Evolutionary conservation across 192 early-diverging fungal species (phyloP).

Genomic region (Rhizophagus clarus): DNA sequence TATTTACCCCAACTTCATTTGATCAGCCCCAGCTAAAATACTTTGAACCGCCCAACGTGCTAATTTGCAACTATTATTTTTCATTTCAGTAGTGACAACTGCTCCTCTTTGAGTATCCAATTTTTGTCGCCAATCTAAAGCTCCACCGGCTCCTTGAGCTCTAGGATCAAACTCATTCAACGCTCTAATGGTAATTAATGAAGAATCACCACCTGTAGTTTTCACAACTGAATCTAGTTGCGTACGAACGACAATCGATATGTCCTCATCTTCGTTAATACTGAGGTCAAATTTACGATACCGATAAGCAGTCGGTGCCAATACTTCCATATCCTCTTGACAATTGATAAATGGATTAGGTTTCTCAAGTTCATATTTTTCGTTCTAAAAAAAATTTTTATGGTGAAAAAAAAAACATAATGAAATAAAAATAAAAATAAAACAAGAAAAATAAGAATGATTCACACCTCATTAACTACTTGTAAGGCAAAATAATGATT

Average conservation of each 20-base stretch:
- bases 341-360: constrained; percentile 75
- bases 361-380: constrained; percentile 58
- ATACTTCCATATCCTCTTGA: constrained; percentile 50
- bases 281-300: constrained; percentile 87
- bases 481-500: constrained; percentile 85
- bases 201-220: constrained; percentile 46
- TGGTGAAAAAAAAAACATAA: too few relatives aligned
- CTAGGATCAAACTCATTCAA: constrained; percentile 93
- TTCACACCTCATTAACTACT: constrained; percentile 57
- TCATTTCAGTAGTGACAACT: constrained; percentile 95
- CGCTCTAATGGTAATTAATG: constrained; percentile 71
- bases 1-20: constrained; percentile 81
- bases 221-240: constrained; percentile 83
- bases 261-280: constrained; percentile 60
- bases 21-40: constrained; percentile 84
- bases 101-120: constrained; percentile 95
- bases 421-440: too few relatives aligned
- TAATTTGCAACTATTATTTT: constrained; percentile 95
- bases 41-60: constrained; percentile 95
- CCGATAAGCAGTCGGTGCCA: constrained; percentile 76
- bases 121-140: constrained; percentile 92
- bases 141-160: constrained; percentile 82
- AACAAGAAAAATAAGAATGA: neutral
- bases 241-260: constrained; percentile 83
- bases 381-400: neutral